These are phyloP conservation scores for Pyrenula aspistea DNA, from an alignment of 495 filamentous ascomycete species.

Conservation along the genomic window DNA sequence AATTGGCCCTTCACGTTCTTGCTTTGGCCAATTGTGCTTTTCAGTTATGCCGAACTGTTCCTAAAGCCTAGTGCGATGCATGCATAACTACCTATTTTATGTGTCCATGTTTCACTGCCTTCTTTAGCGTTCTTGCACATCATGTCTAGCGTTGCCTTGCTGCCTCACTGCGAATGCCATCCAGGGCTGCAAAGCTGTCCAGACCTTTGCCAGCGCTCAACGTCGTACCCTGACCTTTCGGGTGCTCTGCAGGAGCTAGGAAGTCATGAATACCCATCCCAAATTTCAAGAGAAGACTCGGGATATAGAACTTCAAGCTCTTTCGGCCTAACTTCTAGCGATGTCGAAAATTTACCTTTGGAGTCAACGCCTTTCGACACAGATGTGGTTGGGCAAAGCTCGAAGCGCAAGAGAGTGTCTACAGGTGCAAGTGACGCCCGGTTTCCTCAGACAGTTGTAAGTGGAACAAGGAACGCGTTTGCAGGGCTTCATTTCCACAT, in stretches of 20 bases:
- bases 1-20: too few species aligned
- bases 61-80: too few species aligned
- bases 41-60: too few species aligned
- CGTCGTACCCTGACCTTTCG: neutral
- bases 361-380: neutral
- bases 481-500: neutral
- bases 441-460: neutral
- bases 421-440: neutral
- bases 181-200: neutral
- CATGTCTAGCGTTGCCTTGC: neutral
- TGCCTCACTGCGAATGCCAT: neutral
- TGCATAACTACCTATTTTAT: too few species aligned
- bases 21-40: too few species aligned
- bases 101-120: too few species aligned
- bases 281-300: neutral
- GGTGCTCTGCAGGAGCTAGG: neutral
- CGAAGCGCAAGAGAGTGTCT: neutral
- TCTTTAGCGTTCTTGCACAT: neutral
- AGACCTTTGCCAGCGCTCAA: neutral
- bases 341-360: neutral
- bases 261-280: neutral
- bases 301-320: neutral
- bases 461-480: neutral
- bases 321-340: neutral
- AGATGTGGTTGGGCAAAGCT: neutral